These are phyloP conservation scores for Extremus antarcticus DNA, from an alignment of 495 filamentous ascomycete species.

Conservation along the genomic window DNA sequence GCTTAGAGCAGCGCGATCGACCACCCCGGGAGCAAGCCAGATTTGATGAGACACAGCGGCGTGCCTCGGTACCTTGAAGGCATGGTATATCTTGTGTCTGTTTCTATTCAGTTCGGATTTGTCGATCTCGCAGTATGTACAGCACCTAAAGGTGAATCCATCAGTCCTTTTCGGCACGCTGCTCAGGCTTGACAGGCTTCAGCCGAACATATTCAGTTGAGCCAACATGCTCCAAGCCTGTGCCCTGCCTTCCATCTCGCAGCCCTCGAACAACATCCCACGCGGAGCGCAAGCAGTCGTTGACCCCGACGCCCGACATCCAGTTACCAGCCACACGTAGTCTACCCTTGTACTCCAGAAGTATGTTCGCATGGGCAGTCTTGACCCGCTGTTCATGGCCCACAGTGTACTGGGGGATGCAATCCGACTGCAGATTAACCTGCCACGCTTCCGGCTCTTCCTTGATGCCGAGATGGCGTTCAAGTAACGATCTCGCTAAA, in stretches of 20 bases:
- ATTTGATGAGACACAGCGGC: too few species aligned
- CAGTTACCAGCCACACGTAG: conserved; percentile 71
- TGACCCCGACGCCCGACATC: conserved; percentile 54
- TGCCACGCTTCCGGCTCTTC: conserved; percentile 44
- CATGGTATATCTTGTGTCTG: too few species aligned
- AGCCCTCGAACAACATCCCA: conserved; percentile 34
- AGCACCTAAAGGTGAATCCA: neutral
- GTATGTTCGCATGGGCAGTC: conserved; percentile 44
- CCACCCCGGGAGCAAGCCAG: too few species aligned
- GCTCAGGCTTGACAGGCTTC: conserved; percentile 3
- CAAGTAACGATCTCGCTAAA: conserved; percentile 58
- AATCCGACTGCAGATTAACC: conserved; percentile 57
- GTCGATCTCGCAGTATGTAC: neutral
- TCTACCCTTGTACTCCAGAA: conserved; percentile 45
- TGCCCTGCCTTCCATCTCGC: conserved; percentile 14
- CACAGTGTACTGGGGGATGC: conserved; percentile 81
- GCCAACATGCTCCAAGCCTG: conserved; percentile 18
- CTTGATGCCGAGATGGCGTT: conserved; percentile 61
- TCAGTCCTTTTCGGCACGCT: neutral
- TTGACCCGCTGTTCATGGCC: conserved; percentile 59
- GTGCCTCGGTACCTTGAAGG: too few species aligned
- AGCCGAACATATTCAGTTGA: conserved; percentile 12
- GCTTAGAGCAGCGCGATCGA: conserved; percentile 5
- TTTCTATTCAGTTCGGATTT: too few species aligned
- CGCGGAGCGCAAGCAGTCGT: conserved; percentile 51